These are phyloP conservation scores for Chrysanthemum lavandulifolium DNA, from an alignment of 129 eudicot species.

Conservation along the genomic window DNA sequence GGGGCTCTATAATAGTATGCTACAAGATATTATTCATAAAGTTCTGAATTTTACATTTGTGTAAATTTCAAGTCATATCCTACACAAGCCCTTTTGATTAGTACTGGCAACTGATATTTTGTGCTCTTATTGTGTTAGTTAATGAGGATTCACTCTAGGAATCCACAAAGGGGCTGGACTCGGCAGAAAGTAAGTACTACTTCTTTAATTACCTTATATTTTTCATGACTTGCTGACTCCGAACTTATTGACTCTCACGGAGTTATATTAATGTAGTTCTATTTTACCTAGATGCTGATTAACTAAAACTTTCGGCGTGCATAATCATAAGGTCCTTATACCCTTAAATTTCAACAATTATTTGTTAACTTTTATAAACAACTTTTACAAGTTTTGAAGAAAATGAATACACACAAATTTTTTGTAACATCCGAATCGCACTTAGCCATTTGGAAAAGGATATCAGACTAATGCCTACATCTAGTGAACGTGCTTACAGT, in stretches of 20 bases:
- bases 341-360: too few species aligned
- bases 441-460: too few species aligned
- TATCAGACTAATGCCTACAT: too few species aligned
- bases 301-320: too few species aligned
- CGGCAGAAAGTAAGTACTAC: slow-evolving; percentile 78
- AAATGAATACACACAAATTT: too few species aligned
- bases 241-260: too few species aligned
- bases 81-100: not conserved
- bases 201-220: not conserved
- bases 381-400: too few species aligned
- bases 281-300: too few species aligned
- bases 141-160: slow-evolving; percentile 79
- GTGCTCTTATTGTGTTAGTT: slow-evolving; percentile 43
- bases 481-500: not conserved
- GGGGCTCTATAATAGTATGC: not conserved
- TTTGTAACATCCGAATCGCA: too few species aligned
- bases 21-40: slow-evolving; percentile 17
- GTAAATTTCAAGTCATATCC: not conserved
- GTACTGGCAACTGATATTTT: slow-evolving; percentile 22
- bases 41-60: not conserved
- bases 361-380: too few species aligned
- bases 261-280: too few species aligned
- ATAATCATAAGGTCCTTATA: too few species aligned
- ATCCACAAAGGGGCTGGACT: slow-evolving; percentile 86
- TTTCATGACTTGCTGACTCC: not conserved